phyloP scores from a whole-genome alignment of 140 eudicot species.

The Bidens hawaiensis region DNA sequence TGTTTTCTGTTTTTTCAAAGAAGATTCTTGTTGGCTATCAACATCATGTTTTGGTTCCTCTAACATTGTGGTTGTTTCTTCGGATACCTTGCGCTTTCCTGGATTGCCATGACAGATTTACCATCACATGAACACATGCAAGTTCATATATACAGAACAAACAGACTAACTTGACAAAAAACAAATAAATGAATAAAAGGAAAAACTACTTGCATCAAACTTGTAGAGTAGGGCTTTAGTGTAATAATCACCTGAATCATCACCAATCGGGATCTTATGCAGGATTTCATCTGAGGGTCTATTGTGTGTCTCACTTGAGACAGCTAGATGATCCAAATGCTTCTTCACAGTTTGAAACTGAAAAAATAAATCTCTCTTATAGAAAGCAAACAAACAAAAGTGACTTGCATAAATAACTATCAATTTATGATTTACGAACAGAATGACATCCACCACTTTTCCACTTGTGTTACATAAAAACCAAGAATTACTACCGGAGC shows the following conservation, averaged over 20 bases:
- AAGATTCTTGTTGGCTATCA: slow-evolving; percentile 34
- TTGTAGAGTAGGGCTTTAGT: slow-evolving; percentile 11
- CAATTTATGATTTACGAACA: neutral
- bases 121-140: slow-evolving; percentile 7
- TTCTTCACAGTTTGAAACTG: slow-evolving; percentile 40
- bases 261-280: slow-evolving; percentile 17
- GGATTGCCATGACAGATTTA: slow-evolving; percentile 23
- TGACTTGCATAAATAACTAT: neutral
- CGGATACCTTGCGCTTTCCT: slow-evolving; percentile 47
- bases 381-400: slow-evolving; percentile 2
- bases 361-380: slow-evolving; percentile 5
- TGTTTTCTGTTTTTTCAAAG: slow-evolving; percentile 48
- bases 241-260: slow-evolving; percentile 34
- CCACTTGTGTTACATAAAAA: neutral
- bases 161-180: neutral
- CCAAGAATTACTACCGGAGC: neutral
- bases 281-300: slow-evolving; percentile 30
- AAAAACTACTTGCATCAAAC: slow-evolving; percentile 15
- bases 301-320: slow-evolving; percentile 20
- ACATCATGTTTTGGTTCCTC: slow-evolving; percentile 29
- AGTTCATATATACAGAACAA: neutral
- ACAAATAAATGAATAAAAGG: neutral
- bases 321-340: slow-evolving; percentile 26
- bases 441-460: neutral
- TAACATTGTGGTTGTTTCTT: slow-evolving; percentile 18